Evolutionary conservation across 805 yeast genomes (phyloP).

Genomic region (Kregervanrija fluxuum): DNA sequence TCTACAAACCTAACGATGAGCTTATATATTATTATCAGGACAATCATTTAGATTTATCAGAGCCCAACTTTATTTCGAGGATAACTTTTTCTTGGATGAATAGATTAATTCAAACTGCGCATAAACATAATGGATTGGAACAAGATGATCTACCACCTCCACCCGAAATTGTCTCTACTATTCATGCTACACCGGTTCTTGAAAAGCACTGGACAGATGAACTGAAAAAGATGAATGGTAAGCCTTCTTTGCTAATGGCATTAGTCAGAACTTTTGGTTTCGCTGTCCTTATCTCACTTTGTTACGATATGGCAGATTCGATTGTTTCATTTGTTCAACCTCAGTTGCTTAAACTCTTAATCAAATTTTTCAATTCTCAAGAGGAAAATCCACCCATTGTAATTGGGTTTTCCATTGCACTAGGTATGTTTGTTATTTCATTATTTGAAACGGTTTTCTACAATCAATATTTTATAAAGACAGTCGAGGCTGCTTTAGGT

Average conservation of each 20-base stretch:
- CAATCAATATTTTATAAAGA: slow-evolving; percentile 60
- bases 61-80: slow-evolving; percentile 61
- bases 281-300: slow-evolving; percentile 28
- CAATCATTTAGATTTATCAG: slow-evolving; percentile 19
- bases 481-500: slow-evolving; percentile 56
- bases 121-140: slow-evolving; percentile 25
- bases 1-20: slow-evolving; percentile 32
- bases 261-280: slow-evolving; percentile 32
- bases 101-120: slow-evolving; percentile 69
- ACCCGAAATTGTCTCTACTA: slow-evolving; percentile 31
- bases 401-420: slow-evolving; percentile 56
- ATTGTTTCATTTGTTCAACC: slow-evolving; percentile 43
- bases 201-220: slow-evolving; percentile 27
- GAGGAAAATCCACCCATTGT: slow-evolving; percentile 36
- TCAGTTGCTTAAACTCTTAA: slow-evolving; percentile 44
- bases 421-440: slow-evolving; percentile 56
- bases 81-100: slow-evolving; percentile 92
- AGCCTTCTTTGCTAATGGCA: slow-evolving; percentile 28
- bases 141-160: slow-evolving; percentile 37
- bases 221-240: slow-evolving; percentile 5
- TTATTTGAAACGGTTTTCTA: slow-evolving; percentile 52
- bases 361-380: slow-evolving; percentile 34
- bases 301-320: slow-evolving; percentile 33
- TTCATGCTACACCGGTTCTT: slow-evolving; percentile 25
- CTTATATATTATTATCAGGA: slow-evolving; percentile 29